Conservation (phyloP, 2,329 filamentous ascomycete species). For the Nothophoma quercina region DNA sequence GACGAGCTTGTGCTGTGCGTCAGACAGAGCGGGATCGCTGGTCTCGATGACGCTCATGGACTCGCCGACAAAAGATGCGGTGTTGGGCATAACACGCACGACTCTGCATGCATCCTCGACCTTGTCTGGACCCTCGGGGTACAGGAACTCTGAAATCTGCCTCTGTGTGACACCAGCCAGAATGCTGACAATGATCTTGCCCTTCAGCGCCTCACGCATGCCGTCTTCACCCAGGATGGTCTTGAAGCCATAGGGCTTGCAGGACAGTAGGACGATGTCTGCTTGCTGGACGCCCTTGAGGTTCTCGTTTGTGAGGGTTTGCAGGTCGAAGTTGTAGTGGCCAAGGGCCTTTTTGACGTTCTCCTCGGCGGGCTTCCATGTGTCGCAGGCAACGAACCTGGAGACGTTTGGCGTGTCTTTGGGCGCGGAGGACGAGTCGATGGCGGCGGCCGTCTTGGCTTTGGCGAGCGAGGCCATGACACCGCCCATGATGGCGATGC, state of each 20-base stretch:
- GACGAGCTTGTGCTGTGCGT: conserved; percentile 64
- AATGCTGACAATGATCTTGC: conserved; percentile 84
- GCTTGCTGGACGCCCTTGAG: conserved; percentile 70
- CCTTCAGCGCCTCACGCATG: conserved; percentile 74
- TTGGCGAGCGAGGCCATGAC: conserved; percentile 74
- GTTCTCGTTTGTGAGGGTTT: conserved; percentile 76
- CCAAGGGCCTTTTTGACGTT: conserved; percentile 71
- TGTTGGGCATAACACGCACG: conserved; percentile 86
- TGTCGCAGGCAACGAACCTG: conserved; percentile 82
- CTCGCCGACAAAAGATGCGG: conserved; percentile 78
- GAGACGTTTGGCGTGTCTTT: conserved; percentile 61
- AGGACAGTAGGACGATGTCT: conserved; percentile 78
- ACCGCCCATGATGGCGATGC: conserved; percentile 82
- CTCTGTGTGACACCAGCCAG: conserved; percentile 76
- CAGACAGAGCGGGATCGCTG: conserved; percentile 64
- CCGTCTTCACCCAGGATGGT: conserved; percentile 72
- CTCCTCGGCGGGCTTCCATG: conserved; percentile 72
- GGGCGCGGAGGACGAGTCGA: conserved; percentile 52
- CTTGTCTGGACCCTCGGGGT: conserved; percentile 56
- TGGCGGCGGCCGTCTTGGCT: conserved; percentile 38
- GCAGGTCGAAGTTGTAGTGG: conserved; percentile 68
- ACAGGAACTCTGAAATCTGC: conserved; percentile 72
- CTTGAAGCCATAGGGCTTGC: conserved; percentile 79
- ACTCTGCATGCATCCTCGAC: conserved; percentile 65
- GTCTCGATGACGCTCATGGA: conserved; percentile 80